Evolutionary conservation across 2,329 filamentous ascomycete genomes (phyloP).

Genomic region (Sporothrix globosa): DNA sequence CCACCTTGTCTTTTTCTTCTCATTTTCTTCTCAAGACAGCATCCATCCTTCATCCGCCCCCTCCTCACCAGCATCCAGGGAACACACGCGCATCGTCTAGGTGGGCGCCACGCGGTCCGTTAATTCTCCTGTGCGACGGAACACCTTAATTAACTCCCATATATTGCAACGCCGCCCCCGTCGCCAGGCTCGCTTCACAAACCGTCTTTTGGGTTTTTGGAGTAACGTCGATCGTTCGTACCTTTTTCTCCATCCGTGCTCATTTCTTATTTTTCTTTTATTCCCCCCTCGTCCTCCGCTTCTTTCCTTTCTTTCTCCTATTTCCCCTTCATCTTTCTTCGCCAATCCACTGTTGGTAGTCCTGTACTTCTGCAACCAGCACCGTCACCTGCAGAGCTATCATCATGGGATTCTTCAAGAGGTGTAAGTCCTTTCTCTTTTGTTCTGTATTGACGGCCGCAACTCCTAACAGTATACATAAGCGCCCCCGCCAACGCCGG

Average conservation of each 20-base stretch:
- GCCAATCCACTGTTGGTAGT: not conserved
- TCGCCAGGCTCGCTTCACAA: slow-evolving; percentile 10
- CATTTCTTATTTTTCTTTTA: not conserved
- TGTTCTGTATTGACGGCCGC: too few species aligned
- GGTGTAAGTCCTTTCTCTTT: not conserved
- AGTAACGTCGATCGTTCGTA: slow-evolving; percentile 26
- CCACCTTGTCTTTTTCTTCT: not conserved
- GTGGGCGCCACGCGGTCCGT: slow-evolving; percentile 15
- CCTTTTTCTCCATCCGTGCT: not conserved
- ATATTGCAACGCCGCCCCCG: slow-evolving; percentile 23
- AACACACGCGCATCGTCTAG: slow-evolving; percentile 25
- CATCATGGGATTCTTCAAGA: slow-evolving; percentile 23
- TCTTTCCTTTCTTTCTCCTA: not conserved
- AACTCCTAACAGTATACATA: not conserved
- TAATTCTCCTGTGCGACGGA: slow-evolving; percentile 25
- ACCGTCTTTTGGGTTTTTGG: slow-evolving; percentile 25
- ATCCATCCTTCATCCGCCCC: not conserved
- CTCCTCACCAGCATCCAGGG: slow-evolving; percentile 21
- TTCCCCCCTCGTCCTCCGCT: not conserved
- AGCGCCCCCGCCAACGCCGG: slow-evolving; percentile 24
- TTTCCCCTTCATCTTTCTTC: not conserved
- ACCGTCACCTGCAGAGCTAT: not conserved
- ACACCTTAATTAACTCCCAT: slow-evolving; percentile 25
- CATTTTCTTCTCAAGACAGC: not conserved
- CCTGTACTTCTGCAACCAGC: slow-evolving; percentile 9